phyloP scores from a whole-genome alignment of 768 basidiomycete genomes.

The Tephrocybe rancida region DNA sequence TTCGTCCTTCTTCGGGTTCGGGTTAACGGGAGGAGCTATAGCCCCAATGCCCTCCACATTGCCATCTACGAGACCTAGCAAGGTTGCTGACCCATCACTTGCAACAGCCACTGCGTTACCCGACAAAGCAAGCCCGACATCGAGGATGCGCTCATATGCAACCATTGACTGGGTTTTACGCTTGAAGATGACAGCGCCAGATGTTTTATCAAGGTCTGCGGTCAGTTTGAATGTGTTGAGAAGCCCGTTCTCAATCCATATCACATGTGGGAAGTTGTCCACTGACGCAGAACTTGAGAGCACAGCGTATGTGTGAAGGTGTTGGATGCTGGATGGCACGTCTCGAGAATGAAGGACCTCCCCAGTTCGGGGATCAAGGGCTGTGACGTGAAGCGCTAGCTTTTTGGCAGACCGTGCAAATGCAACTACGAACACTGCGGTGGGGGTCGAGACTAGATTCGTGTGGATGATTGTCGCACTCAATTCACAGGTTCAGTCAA shows the following conservation, averaged over 20 bases:
- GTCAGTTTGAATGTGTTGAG: conserved; percentile 54
- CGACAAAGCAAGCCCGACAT: conserved; percentile 56
- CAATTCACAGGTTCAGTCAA: conserved; percentile 1
- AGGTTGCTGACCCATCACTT: conserved; percentile 55
- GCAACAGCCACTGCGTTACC: conserved; percentile 66
- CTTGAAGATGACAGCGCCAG: conserved; percentile 32
- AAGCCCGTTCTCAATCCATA: conserved; percentile 56
- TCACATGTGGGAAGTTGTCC: conserved; percentile 34
- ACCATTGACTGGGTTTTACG: conserved; percentile 7
- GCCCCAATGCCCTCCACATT: conserved; percentile 49
- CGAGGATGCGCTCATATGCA: conserved; percentile 54
- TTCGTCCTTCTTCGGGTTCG: conserved; percentile 15
- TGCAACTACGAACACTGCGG: conserved; percentile 60
- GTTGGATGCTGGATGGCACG: conserved; percentile 52
- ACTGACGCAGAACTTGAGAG: conserved; percentile 18
- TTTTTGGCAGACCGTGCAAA: conserved; percentile 50
- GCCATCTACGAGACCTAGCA: conserved; percentile 53
- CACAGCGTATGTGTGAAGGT: conserved; percentile 33
- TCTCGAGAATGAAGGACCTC: conserved; percentile 47
- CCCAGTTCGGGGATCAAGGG: conserved; percentile 58
- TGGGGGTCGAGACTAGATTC: conserved; percentile 54
- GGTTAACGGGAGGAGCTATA: conserved; percentile 57
- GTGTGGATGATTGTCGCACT: conserved; percentile 71
- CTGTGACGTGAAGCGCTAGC: conserved; percentile 68
- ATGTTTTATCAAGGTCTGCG: conserved; percentile 52